Evolutionary conservation across 768 basidiomycete genomes (phyloP).

Genomic region (Russula foetens): DNA sequence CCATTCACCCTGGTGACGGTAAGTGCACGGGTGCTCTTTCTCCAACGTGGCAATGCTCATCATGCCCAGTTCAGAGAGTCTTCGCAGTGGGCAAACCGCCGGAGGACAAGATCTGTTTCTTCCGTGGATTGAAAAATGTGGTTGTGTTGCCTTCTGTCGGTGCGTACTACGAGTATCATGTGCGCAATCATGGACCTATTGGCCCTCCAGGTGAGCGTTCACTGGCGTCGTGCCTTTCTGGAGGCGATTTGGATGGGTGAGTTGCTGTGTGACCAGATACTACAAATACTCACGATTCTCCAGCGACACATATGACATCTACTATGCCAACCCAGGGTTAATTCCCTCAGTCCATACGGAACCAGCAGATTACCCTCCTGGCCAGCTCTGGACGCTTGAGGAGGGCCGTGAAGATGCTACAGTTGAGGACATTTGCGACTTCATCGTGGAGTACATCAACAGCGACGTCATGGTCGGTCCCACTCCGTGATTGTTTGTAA

Average conservation of each 20-base stretch:
- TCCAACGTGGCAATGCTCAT: background rate
- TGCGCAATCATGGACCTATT: background rate
- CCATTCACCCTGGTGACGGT: slow-evolving; percentile 29
- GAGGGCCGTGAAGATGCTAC: background rate
- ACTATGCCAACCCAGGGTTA: slow-evolving; percentile 43
- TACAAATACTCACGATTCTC: background rate
- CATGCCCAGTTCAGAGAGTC: slow-evolving; percentile 19
- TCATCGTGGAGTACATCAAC: no score
- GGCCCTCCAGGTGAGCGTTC: slow-evolving; percentile 43
- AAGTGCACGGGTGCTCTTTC: background rate
- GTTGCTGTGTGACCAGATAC: background rate
- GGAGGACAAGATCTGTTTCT: slow-evolving; percentile 8
- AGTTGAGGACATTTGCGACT: background rate
- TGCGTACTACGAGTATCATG: background rate
- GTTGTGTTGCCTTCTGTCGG: slow-evolving; percentile 22
- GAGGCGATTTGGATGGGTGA: slow-evolving; percentile 69
- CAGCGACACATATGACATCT: slow-evolving; percentile 57
- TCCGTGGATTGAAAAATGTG: no score
- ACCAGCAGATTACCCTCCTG: slow-evolving; percentile 46
- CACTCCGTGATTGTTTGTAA: no score
- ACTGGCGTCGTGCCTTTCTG: slow-evolving; percentile 60
- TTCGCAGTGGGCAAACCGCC: slow-evolving; percentile 25
- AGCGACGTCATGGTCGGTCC: no score
- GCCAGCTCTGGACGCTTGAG: slow-evolving; percentile 14
- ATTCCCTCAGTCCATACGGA: slow-evolving; percentile 41